phyloP scores from a whole-genome alignment of 1,284 basidiomycete genomes.

The Rhodotorula mucilaginosa region DNA sequence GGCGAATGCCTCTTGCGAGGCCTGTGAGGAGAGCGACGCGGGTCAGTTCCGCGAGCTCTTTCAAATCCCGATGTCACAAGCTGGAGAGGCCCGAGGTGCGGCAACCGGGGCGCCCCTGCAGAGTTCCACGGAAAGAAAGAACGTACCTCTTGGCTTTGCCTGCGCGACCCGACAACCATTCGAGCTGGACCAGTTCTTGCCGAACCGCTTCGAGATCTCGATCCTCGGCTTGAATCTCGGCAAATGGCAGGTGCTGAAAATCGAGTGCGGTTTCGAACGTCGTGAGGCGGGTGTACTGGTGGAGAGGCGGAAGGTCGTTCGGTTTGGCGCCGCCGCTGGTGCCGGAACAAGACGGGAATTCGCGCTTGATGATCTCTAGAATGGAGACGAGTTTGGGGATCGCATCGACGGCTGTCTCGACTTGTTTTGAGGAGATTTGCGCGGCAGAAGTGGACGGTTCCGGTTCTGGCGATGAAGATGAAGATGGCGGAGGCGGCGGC shows the following conservation, averaged over 20 bases:
- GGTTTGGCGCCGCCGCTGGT: background rate
- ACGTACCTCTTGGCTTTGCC: slow-evolving; percentile 21
- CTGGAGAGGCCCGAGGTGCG: too few relatives aligned
- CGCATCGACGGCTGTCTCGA: background rate
- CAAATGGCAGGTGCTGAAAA: background rate
- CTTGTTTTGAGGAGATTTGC: background rate
- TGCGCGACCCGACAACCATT: slow-evolving; percentile 20
- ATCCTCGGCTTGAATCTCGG: background rate
- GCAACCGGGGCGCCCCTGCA: too few relatives aligned
- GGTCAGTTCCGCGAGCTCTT: background rate
- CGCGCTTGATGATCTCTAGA: slow-evolving; percentile 29
- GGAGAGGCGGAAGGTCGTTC: background rate
- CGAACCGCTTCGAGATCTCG: background rate
- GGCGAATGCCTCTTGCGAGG: slow-evolving; percentile 25
- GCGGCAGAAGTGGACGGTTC: background rate
- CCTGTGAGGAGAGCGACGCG: background rate
- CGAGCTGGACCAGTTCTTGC: slow-evolving; percentile 19
- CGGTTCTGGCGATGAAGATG: background rate
- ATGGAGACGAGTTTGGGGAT: slow-evolving; percentile 32
- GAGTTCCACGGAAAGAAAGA: too few relatives aligned
- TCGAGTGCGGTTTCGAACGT: slow-evolving; percentile 13
- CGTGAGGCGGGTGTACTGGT: slow-evolving; percentile 29
- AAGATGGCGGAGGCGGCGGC: background rate
- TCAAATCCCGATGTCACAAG: too few relatives aligned
- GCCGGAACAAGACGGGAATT: background rate